These are phyloP conservation scores for Yamadazyma sp. DNA, from an alignment of 1,139 yeast genomes.

Conservation along the genomic window DNA sequence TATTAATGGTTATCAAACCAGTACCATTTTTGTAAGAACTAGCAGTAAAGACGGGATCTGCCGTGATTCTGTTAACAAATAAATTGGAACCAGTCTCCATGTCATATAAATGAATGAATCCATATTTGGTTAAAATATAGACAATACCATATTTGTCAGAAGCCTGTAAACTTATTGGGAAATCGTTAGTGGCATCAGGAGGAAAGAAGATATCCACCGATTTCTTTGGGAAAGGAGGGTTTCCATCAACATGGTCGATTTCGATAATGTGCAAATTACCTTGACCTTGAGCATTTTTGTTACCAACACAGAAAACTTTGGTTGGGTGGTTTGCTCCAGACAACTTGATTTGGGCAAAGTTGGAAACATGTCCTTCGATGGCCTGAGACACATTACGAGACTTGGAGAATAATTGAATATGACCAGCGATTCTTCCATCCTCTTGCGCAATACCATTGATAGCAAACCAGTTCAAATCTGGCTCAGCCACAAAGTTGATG, in stretches of 20 bases:
- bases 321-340: constrained; percentile 77
- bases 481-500: constrained; percentile 85
- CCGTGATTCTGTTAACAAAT: constrained; percentile 94
- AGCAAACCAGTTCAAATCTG: constrained; percentile 88
- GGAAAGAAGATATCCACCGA: constrained; percentile 94
- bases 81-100: constrained; percentile 89
- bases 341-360: constrained; percentile 74
- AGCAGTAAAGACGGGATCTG: constrained; percentile 94
- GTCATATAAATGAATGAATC: constrained; percentile 94
- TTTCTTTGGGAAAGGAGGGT: constrained; percentile 87
- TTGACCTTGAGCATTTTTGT: constrained; percentile 81
- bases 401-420: constrained; percentile 87
- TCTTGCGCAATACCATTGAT: constrained; percentile 94
- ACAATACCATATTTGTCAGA: constrained; percentile 83
- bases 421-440: constrained; percentile 93
- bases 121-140: constrained; percentile 90
- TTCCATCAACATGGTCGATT: constrained; percentile 87
- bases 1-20: constrained; percentile 92
- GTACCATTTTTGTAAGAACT: constrained; percentile 68
- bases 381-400: constrained; percentile 93
- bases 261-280: constrained; percentile 91
- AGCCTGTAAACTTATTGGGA: constrained; percentile 92
- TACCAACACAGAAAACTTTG: constrained; percentile 87
- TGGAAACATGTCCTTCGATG: constrained; percentile 96
- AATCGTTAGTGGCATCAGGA: constrained; percentile 92